Base-by-base conservation (phyloP, 495 filamentous ascomycete species). In the Xylaria grammica region DNA sequence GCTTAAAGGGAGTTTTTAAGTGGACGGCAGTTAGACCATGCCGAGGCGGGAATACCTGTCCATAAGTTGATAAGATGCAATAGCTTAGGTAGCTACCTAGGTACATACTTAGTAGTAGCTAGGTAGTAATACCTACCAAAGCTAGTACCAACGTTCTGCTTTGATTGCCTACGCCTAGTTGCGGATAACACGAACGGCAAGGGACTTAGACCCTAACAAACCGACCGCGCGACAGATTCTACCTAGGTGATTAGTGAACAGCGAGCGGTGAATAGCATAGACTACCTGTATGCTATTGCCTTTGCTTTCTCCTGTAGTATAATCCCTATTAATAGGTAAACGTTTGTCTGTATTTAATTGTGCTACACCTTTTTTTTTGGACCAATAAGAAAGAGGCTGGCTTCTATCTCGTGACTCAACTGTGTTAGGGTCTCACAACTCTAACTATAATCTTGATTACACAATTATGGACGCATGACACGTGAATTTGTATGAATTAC, bases 231-330 rank as follows among this genome's bases (percentile, higher is more conserved):
- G n/a, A n/a, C n/a, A n/a, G n/a, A n/a, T n/a, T n/a, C n/a, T n/a
- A n/a, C n/a, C n/a, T n/a, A n/a, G n/a, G n/a, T n/a, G n/a, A n/a
- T n/a, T n/a, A n/a, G 60, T 49, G 60, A 53, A 53, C 27, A 54
- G 60, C 60, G 60, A 62, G n/a, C 27, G 48, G 54, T 38, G 27
- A 58, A 45, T 22, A 4, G n/a, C n/a, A n/a, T n/a, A n/a, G n/a
- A n/a, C n/a, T n/a, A n/a, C n/a, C n/a, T n/a, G n/a, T n/a, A n/a
- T n/a, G n/a, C n/a, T 2, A 30, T 5, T 32, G 20, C 34, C 10
- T 19, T 26, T 6, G 1, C 26, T 34, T 2, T 2, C 27, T 20
- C 13, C n/a, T 0, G 13, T 13, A 27, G 40, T 38, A 22, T 11
- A 24, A 29, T 30, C 34, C 51, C n/a, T 54, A 38, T 30, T 11